Base-by-base conservation (phyloP, 371 early-diverging fungal genomes). In the Syncephalastrum sp. region DNA sequence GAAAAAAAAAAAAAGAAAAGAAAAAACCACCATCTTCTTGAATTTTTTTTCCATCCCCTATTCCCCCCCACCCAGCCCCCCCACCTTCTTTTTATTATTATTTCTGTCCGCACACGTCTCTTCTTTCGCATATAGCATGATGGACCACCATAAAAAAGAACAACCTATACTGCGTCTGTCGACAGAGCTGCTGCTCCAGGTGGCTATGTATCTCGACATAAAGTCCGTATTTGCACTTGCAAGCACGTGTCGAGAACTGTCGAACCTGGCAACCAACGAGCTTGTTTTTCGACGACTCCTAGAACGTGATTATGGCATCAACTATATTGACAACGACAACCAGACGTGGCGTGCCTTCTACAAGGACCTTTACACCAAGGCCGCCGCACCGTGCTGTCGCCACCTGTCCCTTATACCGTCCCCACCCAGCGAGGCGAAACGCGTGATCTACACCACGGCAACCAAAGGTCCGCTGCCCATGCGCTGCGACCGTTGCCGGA, bases 1-100 rank as follows among this genome's bases (percentile, higher is more conserved):
- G 12, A 33, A 33, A 33, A 33, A 33, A 33, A 33, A 33, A 33
- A 33, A 33, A 33, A 29, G 7, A 91, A 83, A 19, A 84, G 86
- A 23, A 51, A 51, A 54, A 44, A 44, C 16, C 17, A 54, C 6
- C 17, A 50, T 50, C 50, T 14, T 57, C 43, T 16, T 38, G 21
- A 25, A 10, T 49, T 16, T 8, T 50, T 50, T 33, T 23, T 44
- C 25, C 21, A 23, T 10, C 27, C 12, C 7, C 12, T 4, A 33
- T 16, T 42, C 47, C 16, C 29, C 25, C 33, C 23, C 41, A 45
- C 33, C n/a, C 27, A 41, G 4, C 38, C 41, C 27, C 25, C 15
- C 25, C 56, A 41, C 21, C 49, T 53, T 62, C 53, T 57, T 49
- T 42, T 54, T 53, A 17, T 57, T 53, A 42, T 47, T 45, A 38